A percentile compares a stretch with the other conserved stretches of the same genome.
Conservation (phyloP, 192 early-diverging fungal genomes). For the Chytriomyces sp. region DNA sequence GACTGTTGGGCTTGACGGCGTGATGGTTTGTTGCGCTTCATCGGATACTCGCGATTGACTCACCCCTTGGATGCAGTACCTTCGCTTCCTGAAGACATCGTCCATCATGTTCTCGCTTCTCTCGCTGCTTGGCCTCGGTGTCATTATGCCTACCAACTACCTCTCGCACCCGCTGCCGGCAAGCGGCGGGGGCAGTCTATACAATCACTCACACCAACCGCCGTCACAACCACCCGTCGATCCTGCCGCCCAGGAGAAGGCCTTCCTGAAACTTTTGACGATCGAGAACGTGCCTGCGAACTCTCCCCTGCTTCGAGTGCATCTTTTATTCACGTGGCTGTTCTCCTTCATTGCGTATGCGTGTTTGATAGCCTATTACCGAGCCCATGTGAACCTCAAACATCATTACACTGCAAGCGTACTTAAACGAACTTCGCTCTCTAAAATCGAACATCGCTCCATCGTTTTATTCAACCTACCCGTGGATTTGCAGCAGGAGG, state of each 20-base stretch:
- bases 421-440: slow-evolving; percentile 47
- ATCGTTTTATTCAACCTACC: slow-evolving; percentile 62
- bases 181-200: too few relatives aligned
- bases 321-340: slow-evolving; percentile 59
- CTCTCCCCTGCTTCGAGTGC: slow-evolving; percentile 47
- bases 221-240: slow-evolving; percentile 20
- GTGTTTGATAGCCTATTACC: slow-evolving; percentile 56
- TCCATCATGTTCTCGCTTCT: slow-evolving; percentile 49
- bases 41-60: neutral
- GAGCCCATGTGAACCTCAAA: slow-evolving; percentile 52
- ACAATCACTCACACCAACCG: neutral
- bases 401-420: slow-evolving; percentile 50
- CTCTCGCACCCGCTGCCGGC: slow-evolving; percentile 40
- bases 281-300: slow-evolving; percentile 56
- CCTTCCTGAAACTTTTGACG: slow-evolving; percentile 41
- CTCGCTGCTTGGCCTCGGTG: slow-evolving; percentile 46
- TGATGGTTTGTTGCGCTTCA: slow-evolving; percentile 37
- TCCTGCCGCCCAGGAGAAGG: slow-evolving; percentile 23
- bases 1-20: slow-evolving; percentile 59
- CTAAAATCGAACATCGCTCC: slow-evolving; percentile 58
- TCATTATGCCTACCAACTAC: slow-evolving; percentile 60
- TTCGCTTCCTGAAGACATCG: slow-evolving; percentile 58
- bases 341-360: slow-evolving; percentile 54
- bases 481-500: slow-evolving; percentile 54
- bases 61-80: slow-evolving; percentile 28